phyloP scores from a whole-genome alignment of 257 asterid genomes.

The Solanum paucissectum region DNA sequence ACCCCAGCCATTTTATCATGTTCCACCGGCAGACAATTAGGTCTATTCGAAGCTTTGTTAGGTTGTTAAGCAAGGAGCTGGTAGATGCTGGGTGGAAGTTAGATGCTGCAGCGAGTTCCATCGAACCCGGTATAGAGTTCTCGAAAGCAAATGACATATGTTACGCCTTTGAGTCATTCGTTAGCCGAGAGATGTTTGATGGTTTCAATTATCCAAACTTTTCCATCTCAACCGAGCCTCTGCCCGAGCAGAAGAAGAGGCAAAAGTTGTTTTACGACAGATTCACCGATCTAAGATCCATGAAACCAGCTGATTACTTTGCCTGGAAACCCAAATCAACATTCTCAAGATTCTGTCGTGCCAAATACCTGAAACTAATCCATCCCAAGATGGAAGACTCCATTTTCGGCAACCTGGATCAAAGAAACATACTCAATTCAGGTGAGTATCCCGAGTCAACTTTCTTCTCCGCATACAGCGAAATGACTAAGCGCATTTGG shows the following conservation, averaged over 20 bases:
- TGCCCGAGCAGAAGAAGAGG: constrained; percentile 6
- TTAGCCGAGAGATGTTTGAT: constrained; percentile 63
- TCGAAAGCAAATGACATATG: constrained; percentile 39
- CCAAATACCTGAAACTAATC: constrained; percentile 38
- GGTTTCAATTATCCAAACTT: constrained; percentile 45
- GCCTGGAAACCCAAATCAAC: constrained; percentile 67
- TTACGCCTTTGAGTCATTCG: constrained; percentile 65
- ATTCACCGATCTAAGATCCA: constrained; percentile 48
- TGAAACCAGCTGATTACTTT: constrained; percentile 43
- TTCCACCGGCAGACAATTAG: constrained; percentile 34
- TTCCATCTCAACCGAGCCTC: constrained; percentile 10
- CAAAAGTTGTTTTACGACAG: constrained; percentile 24
- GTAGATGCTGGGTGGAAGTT: constrained; percentile 69
- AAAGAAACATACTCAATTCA: constrained; percentile 30
- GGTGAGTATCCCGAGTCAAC: constrained; percentile 52
- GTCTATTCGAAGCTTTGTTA: constrained; percentile 51
- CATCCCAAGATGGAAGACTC: constrained; percentile 66
- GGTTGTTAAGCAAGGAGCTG: constrained; percentile 44
- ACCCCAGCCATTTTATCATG: constrained; percentile 41
- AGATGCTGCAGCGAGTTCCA: constrained; percentile 50
- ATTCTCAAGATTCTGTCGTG: constrained; percentile 48
- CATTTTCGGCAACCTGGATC: constrained; percentile 43
- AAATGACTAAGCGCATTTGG: constrained; percentile 85
- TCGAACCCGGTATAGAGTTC: constrained; percentile 43
- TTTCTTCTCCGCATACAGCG: constrained; percentile 38